These are phyloP conservation scores for Metarhizium brunneum DNA, from an alignment of 2,329 filamentous ascomycete genomes.

Conservation along the genomic window DNA sequence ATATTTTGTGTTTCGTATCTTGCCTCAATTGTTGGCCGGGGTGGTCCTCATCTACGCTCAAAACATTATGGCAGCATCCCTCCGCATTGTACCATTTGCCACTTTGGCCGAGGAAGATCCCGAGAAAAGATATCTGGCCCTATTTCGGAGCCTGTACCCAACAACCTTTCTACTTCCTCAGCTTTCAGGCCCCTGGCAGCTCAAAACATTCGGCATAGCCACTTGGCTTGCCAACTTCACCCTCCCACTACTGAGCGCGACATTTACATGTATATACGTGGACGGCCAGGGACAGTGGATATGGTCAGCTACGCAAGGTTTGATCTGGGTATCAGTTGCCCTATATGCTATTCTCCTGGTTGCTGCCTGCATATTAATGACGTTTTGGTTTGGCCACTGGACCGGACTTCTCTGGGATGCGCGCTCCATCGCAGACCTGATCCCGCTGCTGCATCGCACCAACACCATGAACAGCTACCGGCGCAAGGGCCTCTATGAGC, in stretches of 20 bases:
- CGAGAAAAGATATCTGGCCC: conserved; percentile 49
- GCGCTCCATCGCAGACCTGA: conserved; percentile 69
- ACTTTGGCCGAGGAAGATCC: conserved; percentile 60
- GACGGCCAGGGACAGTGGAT: conserved; percentile 49
- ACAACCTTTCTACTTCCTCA: conserved; percentile 56
- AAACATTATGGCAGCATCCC: conserved; percentile 62
- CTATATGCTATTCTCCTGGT: conserved; percentile 61
- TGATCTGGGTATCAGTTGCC: conserved; percentile 69
- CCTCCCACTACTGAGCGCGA: conserved; percentile 69
- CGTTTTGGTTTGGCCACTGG: conserved; percentile 54
- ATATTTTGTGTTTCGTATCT: conserved; percentile 80
- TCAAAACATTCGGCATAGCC: conserved; percentile 56
- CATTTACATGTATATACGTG: conserved; percentile 57
- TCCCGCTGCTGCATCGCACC: conserved; percentile 68
- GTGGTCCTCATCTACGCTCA: conserved; percentile 69
- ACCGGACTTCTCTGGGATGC: conserved; percentile 84
- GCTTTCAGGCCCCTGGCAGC: conserved; percentile 51
- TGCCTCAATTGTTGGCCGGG: conserved; percentile 69
- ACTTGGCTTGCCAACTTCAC: conserved; percentile 75
- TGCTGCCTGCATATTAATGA: conserved; percentile 41
- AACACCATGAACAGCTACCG: conserved; percentile 69
- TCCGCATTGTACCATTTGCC: conserved; percentile 68
- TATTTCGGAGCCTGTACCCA: conserved; percentile 62
- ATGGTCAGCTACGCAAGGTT: conserved; percentile 70
- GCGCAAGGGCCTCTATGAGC: conserved; percentile 49